Base-by-base conservation (phyloP, 139 green algal species). In the Yamagishiella unicocca region DNA sequence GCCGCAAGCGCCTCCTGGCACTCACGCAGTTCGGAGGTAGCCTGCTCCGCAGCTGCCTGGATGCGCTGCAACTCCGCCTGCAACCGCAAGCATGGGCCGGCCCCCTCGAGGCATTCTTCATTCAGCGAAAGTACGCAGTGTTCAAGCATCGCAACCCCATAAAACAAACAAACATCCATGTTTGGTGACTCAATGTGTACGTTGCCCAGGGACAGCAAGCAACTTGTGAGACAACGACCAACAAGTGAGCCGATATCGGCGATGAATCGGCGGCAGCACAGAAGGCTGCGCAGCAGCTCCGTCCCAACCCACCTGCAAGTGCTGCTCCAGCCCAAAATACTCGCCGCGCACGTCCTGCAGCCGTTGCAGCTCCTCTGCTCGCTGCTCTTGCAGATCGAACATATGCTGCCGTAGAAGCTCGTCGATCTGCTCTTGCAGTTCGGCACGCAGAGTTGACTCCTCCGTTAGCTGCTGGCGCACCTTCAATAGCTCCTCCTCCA, bases 321-420 rank as follows among this genome's bases (percentile, higher is more conserved):
- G 80, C n/a, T 29, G 1, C 80, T 86, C 80, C 62, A 86, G 25
- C 21, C 31, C 2, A n/a, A 24, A 22, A 27, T 68, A 77, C 62
- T 77, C 80, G 2, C 27, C 64, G 43, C 64, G 80, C 61, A 86
- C 62, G 21, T n/a, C 64, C 43, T 74, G 62, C 80, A 86, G 80
- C 64, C 80, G 42, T 31, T 9, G 29, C 64, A 68, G 14, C 80
- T 86, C 80, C 27, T 72, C 80, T 21, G 24, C 9, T 31, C 22
- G 31, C n/a, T 31, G 17, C 31, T 61, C 64, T 43, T 55, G 43
- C 43, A 66, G 43, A 22, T 78, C 43, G 5, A 5, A 4, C 24
- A 31, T 9, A 6, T 68, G 62, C 31, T 53, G 31, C n/a, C 27
- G 19, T 64, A 64, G 22, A 21, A 77, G 22, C 6, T 62, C 80